phyloP scores from a whole-genome alignment of 1,139 yeast species.

The Kluyveromyces marxianus region DNA sequence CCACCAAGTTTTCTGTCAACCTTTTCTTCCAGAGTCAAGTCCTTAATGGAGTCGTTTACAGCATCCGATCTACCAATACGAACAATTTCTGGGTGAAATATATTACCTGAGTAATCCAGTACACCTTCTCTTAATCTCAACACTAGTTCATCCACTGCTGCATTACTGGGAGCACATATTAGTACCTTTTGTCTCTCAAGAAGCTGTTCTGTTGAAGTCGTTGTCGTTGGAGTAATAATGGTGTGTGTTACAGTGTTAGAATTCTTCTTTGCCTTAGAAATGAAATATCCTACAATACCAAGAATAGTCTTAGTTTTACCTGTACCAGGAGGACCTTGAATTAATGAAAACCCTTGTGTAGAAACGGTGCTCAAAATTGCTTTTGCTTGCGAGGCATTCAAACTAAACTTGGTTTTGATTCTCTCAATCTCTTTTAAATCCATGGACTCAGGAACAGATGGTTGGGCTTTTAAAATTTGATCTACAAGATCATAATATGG shows the following conservation, averaged over 20 bases:
- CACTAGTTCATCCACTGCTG: slow-evolving; percentile 97
- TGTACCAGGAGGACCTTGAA: slow-evolving; percentile 98
- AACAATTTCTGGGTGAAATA: slow-evolving; percentile 63
- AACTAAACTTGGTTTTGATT: slow-evolving; percentile 44
- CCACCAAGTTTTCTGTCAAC: slow-evolving; percentile 60
- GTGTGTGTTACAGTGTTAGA: slow-evolving; percentile 24
- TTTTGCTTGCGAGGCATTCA: slow-evolving; percentile 81
- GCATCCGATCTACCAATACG: slow-evolving; percentile 89
- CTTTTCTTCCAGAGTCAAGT: slow-evolving; percentile 78
- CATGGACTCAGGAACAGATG: slow-evolving; percentile 35
- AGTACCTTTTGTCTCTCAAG: slow-evolving; percentile 48
- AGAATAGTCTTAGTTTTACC: slow-evolving; percentile 96
- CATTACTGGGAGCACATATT: slow-evolving; percentile 97
- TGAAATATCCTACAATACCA: slow-evolving; percentile 77
- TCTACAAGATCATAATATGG: slow-evolving; percentile 68
- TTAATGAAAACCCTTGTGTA: slow-evolving; percentile 72
- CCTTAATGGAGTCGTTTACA: slow-evolving; percentile 73
- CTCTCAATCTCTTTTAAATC: slow-evolving; percentile 34
- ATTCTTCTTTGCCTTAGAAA: slow-evolving; percentile 35
- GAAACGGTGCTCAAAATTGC: slow-evolving; percentile 73
- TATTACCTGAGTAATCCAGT: slow-evolving; percentile 47
- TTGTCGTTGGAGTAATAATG: slow-evolving; percentile 9
- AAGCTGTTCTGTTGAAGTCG: slow-evolving; percentile 19
- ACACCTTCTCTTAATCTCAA: slow-evolving; percentile 75
- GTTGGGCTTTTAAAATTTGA: slow-evolving; percentile 58